Evolutionary conservation across 768 basidiomycete genomes (phyloP).

Genomic region (Leucocoprinus birnbaumii): DNA sequence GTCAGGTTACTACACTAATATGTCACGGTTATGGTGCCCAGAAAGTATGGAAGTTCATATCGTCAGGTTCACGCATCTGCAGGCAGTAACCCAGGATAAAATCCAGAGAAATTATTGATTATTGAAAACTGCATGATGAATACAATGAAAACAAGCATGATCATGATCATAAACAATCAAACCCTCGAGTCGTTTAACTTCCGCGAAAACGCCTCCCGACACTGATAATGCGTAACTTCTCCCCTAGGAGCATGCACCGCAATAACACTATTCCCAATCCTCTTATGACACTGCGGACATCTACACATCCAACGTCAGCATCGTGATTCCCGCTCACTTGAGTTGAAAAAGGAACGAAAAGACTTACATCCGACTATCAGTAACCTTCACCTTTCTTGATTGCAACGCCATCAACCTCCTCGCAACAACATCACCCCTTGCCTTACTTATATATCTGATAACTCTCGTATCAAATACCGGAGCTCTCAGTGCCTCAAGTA

Average conservation of each 20-base stretch:
- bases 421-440: constrained; percentile 77
- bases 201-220: constrained; percentile 78
- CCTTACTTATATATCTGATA: constrained; percentile 65
- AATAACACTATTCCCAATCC: constrained; percentile 89
- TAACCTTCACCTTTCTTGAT: constrained; percentile 80
- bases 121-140: not conserved
- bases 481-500: constrained; percentile 65
- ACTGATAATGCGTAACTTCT: constrained; percentile 96
- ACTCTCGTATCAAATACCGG: constrained; percentile 71
- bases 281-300: constrained; percentile 95
- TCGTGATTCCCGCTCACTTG: not conserved
- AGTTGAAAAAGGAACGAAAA: constrained; percentile 9
- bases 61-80: too few species aligned
- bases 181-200: constrained; percentile 40
- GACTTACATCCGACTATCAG: constrained; percentile 89
- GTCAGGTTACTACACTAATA: too few species aligned
- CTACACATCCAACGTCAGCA: constrained; percentile 33
- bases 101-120: too few species aligned
- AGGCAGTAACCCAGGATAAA: too few species aligned
- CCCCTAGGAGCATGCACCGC: constrained; percentile 90
- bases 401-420: constrained; percentile 73
- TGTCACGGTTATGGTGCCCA: too few species aligned
- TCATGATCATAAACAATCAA: not conserved
- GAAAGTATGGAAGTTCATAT: too few species aligned
- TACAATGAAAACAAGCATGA: not conserved